phyloP scores from a whole-genome alignment of 1,284 basidiomycete genomes.

The Tilletia caries region DNA sequence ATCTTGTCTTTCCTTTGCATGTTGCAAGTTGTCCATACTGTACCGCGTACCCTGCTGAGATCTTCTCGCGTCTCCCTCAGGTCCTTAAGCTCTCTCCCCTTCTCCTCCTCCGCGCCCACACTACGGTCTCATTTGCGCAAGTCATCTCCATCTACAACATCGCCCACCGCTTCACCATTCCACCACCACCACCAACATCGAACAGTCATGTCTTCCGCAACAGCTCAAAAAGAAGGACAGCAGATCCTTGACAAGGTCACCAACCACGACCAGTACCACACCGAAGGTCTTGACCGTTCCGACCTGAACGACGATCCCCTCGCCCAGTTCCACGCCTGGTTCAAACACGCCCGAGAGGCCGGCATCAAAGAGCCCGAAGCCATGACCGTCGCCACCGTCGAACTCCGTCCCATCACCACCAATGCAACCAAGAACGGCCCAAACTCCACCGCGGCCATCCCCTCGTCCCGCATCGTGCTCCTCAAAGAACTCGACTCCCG shows the following conservation, averaged over 20 bases:
- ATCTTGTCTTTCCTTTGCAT: too few relatives aligned
- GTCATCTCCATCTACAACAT: too few relatives aligned
- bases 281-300: conserved; percentile 33
- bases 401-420: conserved; percentile 13
- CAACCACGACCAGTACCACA: conserved; percentile 47
- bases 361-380: conserved; percentile 49
- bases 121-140: too few relatives aligned
- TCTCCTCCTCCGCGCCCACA: too few relatives aligned
- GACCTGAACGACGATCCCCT: conserved; percentile 38
- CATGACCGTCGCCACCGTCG: conserved; percentile 46
- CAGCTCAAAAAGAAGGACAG: neutral
- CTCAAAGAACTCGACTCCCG: conserved; percentile 70
- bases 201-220: neutral
- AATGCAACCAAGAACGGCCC: neutral
- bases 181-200: too few relatives aligned
- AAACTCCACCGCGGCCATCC: conserved; percentile 51
- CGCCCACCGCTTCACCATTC: too few relatives aligned
- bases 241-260: conserved; percentile 27
- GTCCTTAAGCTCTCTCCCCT: too few relatives aligned
- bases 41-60: too few relatives aligned
- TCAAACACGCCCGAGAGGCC: conserved; percentile 34
- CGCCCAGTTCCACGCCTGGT: conserved; percentile 47
- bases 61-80: too few relatives aligned
- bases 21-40: too few relatives aligned
- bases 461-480: conserved; percentile 83